phyloP scores from a whole-genome alignment of 2,329 filamentous ascomycete genomes.

The Apiospora marii region DNA sequence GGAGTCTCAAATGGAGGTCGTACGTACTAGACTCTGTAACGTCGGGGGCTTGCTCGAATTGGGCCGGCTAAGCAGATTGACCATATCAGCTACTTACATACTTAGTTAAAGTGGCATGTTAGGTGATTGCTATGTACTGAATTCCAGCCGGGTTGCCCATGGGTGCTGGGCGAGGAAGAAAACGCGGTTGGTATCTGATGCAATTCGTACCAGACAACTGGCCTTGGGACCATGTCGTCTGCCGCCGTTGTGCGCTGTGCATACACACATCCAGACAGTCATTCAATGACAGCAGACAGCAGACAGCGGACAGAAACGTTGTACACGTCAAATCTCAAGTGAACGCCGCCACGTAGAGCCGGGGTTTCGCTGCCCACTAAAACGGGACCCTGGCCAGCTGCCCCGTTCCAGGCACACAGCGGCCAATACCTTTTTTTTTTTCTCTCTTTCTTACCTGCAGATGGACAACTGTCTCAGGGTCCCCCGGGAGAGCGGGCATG shows the following conservation, averaged over 20 bases:
- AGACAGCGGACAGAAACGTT: background rate
- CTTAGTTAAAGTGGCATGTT: background rate
- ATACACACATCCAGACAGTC: background rate
- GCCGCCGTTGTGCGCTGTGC: background rate
- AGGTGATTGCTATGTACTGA: background rate
- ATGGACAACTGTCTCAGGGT: constrained; percentile 16
- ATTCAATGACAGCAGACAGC: background rate
- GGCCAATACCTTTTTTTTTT: background rate
- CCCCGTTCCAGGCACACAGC: background rate
- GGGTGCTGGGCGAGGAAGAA: background rate
- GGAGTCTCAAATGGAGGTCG: background rate
- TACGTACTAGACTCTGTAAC: constrained; percentile 11
- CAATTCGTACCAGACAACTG: background rate
- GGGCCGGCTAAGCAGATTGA: background rate
- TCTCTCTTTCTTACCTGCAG: background rate
- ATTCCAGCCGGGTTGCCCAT: constrained; percentile 3
- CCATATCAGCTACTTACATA: background rate
- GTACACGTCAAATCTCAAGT: background rate
- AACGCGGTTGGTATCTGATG: background rate
- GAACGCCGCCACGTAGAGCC: background rate
- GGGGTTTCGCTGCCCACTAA: background rate
- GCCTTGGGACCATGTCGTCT: background rate
- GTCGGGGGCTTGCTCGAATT: constrained; percentile 16
- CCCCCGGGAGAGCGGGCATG: background rate
- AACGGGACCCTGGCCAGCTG: background rate